Base-by-base conservation (phyloP, 208 protist species). In the Leishmania gerbilli region DNA sequence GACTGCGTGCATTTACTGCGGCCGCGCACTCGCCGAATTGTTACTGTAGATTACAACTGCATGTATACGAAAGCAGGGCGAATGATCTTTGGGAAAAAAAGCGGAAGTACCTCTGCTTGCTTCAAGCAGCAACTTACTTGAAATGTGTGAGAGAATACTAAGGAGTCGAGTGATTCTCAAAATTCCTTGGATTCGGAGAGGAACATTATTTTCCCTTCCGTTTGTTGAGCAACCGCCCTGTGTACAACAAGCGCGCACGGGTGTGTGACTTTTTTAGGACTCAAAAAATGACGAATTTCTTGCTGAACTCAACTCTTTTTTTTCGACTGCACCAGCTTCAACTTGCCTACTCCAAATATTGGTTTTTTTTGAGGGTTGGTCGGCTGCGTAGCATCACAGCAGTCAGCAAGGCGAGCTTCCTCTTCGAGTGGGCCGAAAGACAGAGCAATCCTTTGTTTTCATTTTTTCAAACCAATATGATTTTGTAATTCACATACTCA, bases 1-100 rank as follows among this genome's bases (percentile, higher is more conserved):
- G 19, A 81, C 88, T 4, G 62, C 74, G 3, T 97, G 95, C 85
- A 83, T 96, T 65, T 98, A 98, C 77, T 98, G 95, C 65, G 88
- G 83, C 58, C 71, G 82, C 40, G 51, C 75, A 0, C 76, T 84
- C 56, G 11, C 24, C 55, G 34, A 64, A 45, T 40, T 76, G 11
- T 45, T 62, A 60, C 51, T 76, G 69, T 74, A 74, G 53, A 60
- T 24, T 42, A 31, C 37, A 55, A 55, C 45, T 31, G 51, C 69
- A n/a, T 49, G 31, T 27, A 51, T 53, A 19, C 9, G 0, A 15
- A 15, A 9, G 19, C 8, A 47, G 2, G 11, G 27, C 21, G 7
- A 27, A 53, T 15, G 37, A 1, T 27, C 15, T 37, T 74, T 55
- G 40, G 40, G 40, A 4, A 2, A 64, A 64, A 64, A 64, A 64